A percentile compares a stretch with the other conserved stretches of the same genome.
These are phyloP conservation scores for Coemansia javaensis DNA, from an alignment of 192 early-diverging fungal species.

Conservation along the genomic window DNA sequence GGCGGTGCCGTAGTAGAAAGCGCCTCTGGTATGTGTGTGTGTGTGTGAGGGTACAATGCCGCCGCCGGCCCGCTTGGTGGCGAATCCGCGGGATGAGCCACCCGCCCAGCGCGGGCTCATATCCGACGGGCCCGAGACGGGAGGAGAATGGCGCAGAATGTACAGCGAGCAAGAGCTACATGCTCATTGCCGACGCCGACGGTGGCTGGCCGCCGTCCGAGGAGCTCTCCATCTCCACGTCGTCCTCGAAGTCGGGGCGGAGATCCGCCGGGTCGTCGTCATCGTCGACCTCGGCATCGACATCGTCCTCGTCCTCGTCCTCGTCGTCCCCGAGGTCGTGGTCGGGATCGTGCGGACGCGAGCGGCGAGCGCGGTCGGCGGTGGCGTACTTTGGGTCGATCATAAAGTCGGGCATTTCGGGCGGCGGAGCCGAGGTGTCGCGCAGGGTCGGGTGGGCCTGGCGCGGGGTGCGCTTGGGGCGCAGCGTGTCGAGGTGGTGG, in stretches of 20 bases:
- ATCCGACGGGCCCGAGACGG: not conserved
- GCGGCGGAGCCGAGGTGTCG: slow-evolving; percentile 17
- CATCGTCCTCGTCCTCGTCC: not conserved
- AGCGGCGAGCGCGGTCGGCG: slow-evolving; percentile 18
- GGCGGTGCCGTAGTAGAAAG: too few relatives aligned
- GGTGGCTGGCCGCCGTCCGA: slow-evolving; percentile 7
- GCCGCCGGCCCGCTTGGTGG: too few relatives aligned
- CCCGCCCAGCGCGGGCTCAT: too few relatives aligned
- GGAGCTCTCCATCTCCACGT: slow-evolving; percentile 44
- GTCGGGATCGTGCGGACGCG: slow-evolving; percentile 4
- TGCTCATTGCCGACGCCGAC: too few relatives aligned
- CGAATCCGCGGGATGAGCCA: too few relatives aligned
- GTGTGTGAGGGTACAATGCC: too few relatives aligned
- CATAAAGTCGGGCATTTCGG: slow-evolving; percentile 34
- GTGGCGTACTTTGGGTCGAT: slow-evolving; percentile 25
- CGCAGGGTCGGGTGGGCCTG: slow-evolving; percentile 20
- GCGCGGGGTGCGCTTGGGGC: slow-evolving; percentile 46
- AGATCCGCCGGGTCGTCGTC: not conserved
- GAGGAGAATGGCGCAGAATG: not conserved
- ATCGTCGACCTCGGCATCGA: not conserved
- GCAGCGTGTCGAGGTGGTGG: slow-evolving; percentile 39
- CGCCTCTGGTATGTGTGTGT: too few relatives aligned
- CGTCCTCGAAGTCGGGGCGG: slow-evolving; percentile 15
- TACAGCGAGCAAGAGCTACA: too few relatives aligned
- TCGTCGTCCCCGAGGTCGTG: not conserved